Evolutionary conservation across 768 basidiomycete species (phyloP), one percentile per base, ranked within the genome.

Genomic region (Tricholoma hemisulphureum): DNA sequence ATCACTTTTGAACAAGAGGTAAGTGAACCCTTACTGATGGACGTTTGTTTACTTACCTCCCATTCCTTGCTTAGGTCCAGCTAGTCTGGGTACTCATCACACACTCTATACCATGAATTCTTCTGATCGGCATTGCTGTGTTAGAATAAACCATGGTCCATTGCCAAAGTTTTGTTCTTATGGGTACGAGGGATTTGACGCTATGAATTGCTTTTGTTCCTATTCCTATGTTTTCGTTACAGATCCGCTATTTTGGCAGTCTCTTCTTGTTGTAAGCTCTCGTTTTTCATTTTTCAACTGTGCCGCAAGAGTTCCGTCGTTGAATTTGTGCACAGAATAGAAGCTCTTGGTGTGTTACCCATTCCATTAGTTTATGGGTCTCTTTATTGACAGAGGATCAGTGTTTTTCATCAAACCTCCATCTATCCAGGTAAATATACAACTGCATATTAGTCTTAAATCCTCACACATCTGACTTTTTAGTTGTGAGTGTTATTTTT

Each of bases 231-330:
- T 23, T 24, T 16, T n/a, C 10, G 31, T 24, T 14, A 21, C 16
- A 72, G 69, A 72, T 70, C 45, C 68, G 71, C 14, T 68, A 72
- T 61, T 61, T 69, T 37, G 69, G 69, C n/a, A 64, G 57, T 50
- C 18, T 63, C 23, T 63, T 67, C 53, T 37, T 67, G 45, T 29
- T 72, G 70, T 71, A 55, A 46, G 69, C 56, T 18, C 35, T 39
- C 24, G 20, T 13, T 24, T 9, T 21, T 34, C n/a, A n/a, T n/a
- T n/a, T n/a, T n/a, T n/a, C n/a, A n/a, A n/a, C 41, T 24, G n/a
- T 58, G 16, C 53, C 26, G 39, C 34, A 29, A 46, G 10, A 24
- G n/a, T 37, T 35, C 11, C 13, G 23, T 23, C n/a, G 5, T 50
- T 28, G 23, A 45, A n/a, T 59, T 35, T 32, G 55, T 29, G 16